A percentile compares a stretch with the other conserved stretches of the same genome.
phyloP scores from a whole-genome alignment of 2,329 filamentous ascomycete genomes.

The Phymatotrichopsis omnivora region DNA sequence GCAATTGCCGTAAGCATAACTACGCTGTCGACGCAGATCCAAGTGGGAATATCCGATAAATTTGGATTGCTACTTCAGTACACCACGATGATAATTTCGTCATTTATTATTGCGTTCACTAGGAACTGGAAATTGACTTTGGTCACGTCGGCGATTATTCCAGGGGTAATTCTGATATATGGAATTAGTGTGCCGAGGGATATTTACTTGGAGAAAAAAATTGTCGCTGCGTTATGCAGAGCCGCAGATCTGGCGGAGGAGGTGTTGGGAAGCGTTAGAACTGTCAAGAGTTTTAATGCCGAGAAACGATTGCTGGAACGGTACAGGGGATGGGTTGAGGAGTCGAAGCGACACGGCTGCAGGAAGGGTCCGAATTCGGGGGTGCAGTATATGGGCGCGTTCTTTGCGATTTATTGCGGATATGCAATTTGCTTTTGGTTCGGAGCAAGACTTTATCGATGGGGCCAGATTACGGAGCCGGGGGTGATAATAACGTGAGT shows the following conservation, averaged over 20 bases:
- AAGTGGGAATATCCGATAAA: constrained; percentile 43
- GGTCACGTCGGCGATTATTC: constrained; percentile 47
- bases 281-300: constrained; percentile 54
- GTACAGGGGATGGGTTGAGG: constrained; percentile 47
- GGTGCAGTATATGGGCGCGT: constrained; percentile 45
- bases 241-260: constrained; percentile 53
- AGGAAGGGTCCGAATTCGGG: constrained; percentile 44
- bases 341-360: constrained; percentile 44
- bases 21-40: constrained; percentile 52
- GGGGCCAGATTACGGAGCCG: constrained; percentile 42
- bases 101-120: constrained; percentile 47
- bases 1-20: constrained; percentile 55
- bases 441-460: constrained; percentile 44
- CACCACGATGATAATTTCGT: constrained; percentile 43
- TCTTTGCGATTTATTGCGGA: constrained; percentile 39
- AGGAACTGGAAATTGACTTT: constrained; percentile 51
- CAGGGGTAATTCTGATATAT: constrained; percentile 47
- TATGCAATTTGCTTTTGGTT: constrained; percentile 56
- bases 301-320: constrained; percentile 45
- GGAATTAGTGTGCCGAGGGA: constrained; percentile 46
- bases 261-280: constrained; percentile 49
- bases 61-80: constrained; percentile 51
- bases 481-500: constrained; percentile 48
- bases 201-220: constrained; percentile 42
- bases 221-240: constrained; percentile 46